Percentiles rank a stretch among this genome's conserved stretches.
Conservation (phyloP, 352 stramenopile genomes). For the Globisporangium paddicum region DNA sequence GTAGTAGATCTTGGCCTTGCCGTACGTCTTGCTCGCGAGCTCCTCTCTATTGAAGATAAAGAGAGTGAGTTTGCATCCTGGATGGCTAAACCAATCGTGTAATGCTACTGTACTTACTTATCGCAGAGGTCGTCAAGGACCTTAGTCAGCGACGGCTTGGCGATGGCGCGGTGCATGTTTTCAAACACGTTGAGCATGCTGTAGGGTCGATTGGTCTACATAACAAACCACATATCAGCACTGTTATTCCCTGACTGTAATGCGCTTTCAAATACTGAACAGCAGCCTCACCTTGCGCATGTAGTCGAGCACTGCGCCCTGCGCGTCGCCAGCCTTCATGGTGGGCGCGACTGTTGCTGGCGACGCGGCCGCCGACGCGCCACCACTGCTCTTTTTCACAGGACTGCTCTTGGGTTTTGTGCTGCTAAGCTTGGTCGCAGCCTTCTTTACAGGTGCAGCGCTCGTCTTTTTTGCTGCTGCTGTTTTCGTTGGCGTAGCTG, state of each 20-base stretch:
- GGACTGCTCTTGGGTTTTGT: slow-evolving; percentile 23
- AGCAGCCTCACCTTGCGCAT: slow-evolving; percentile 70
- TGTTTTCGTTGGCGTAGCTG: slow-evolving; percentile 20
- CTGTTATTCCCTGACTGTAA: too few species aligned
- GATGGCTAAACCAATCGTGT: neutral
- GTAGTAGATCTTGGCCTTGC: slow-evolving; percentile 83
- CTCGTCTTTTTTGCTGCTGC: slow-evolving; percentile 10
- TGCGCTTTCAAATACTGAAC: too few species aligned
- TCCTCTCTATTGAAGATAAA: slow-evolving; percentile 40
- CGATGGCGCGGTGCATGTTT: slow-evolving; percentile 72
- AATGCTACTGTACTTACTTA: slow-evolving; percentile 29
- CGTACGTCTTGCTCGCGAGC: slow-evolving; percentile 66
- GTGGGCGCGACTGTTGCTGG: slow-evolving; percentile 11
- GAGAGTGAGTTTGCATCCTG: neutral
- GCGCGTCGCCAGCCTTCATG: slow-evolving; percentile 41
- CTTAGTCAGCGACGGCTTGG: slow-evolving; percentile 70
- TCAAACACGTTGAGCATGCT: slow-evolving; percentile 85
- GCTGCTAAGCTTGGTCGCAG: slow-evolving; percentile 7
- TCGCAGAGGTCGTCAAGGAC: slow-evolving; percentile 64
- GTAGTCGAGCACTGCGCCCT: slow-evolving; percentile 57
- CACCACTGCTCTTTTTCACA: slow-evolving; percentile 3
- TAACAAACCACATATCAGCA: slow-evolving; percentile 2
- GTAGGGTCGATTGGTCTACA: slow-evolving; percentile 74
- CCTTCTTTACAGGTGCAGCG: slow-evolving; percentile 4
- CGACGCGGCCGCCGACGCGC: neutral